Base-by-base conservation (phyloP, 192 early-diverging fungal genomes). In the Umbelopsis ramanniana region DNA sequence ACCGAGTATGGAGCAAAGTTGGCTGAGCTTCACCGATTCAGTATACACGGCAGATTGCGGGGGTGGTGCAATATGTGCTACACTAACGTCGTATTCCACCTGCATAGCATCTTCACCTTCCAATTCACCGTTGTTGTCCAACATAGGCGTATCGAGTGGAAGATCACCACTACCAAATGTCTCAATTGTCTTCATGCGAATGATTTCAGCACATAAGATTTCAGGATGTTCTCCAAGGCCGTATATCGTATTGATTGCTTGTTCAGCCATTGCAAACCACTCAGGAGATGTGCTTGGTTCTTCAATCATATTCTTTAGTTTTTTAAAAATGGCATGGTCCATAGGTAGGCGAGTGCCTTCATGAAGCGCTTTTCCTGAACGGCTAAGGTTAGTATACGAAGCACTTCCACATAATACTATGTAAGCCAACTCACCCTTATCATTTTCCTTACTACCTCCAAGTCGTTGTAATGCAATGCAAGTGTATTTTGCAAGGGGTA, bases 241-340 rank as follows among this genome's bases (percentile, higher is more conserved):
- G 73, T 96, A 97, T 21, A 99, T 94, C 6, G 96, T 89, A 74
- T 98, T 98, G 35, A 99, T 82, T 6, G 93, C 96, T 73, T 99
- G 95, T 77, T 99, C 95, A 2, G 94, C 90, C 22, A 97, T 88
- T 9, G 21, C 19, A 67, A 84, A 85, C 87, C 89, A 90, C 55
- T 90, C 81, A 46, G 72, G 74, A 17, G 84, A 86, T 14, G 45
- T 76, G 26, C 75, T 83, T 5, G 80, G 81, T 43, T 68, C 66
- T 68, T 86, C 83, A 24, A 90, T 79, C 46, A 90, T 73, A 23
- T 77, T 72, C 43, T 77, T 70, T 14, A 89, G 47, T 46, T 78
- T 79, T 53, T 60, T 46, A 72, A 90, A 88, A 23, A 91, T 86
- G 9, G 85, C 82, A 72, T 89, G 88, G 9, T 79, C 74, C 67